phyloP scores from a whole-genome alignment of 371 early-diverging fungal species.

The Saksenaea oblongispora region DNA sequence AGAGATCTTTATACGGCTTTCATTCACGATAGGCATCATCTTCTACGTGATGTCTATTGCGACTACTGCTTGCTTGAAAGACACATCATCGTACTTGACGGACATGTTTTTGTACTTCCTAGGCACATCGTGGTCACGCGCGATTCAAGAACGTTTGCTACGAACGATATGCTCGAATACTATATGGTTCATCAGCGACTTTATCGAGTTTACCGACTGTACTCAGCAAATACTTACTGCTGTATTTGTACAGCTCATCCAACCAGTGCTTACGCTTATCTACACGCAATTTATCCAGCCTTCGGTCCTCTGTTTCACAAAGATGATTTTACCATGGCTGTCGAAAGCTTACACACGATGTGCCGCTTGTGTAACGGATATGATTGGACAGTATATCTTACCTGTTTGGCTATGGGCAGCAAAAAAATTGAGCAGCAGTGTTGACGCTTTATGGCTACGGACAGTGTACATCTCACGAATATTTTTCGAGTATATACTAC shows the following conservation, averaged over 20 bases:
- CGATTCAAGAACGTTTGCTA: not conserved
- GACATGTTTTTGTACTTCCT: too few species aligned
- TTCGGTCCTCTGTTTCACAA: not conserved
- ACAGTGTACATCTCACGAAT: not conserved
- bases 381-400: not conserved
- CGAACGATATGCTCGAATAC: not conserved
- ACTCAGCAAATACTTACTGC: not conserved
- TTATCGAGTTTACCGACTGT: not conserved
- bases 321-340: not conserved
- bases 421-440: not conserved
- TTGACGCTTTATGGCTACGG: not conserved
- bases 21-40: too few species aligned
- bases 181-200: not conserved
- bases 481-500: not conserved
- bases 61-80: not conserved
- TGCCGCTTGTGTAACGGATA: not conserved
- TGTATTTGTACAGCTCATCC: not conserved
- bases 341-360: not conserved
- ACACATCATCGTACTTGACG: not conserved
- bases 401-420: not conserved
- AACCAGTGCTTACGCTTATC: not conserved
- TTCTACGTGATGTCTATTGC: not conserved
- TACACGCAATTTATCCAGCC: not conserved
- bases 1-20: too few species aligned
- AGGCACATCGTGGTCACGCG: not conserved